Evolutionary conservation across 148 eudicot genomes (phyloP), one percentile per base, ranked within the genome.

Genomic region (Talinum fruticosum): DNA sequence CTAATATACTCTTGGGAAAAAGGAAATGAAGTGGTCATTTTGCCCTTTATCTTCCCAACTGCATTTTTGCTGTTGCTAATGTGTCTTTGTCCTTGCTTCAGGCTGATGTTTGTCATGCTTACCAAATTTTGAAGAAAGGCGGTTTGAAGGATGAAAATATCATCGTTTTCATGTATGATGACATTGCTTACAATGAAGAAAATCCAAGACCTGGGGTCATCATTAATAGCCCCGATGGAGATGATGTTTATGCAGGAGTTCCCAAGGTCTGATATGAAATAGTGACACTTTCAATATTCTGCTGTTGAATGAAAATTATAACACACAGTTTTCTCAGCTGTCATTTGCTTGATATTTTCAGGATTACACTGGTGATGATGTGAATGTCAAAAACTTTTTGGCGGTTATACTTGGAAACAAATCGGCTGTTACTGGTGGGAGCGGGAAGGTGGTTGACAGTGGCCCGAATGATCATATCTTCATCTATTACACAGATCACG

Each of bases 81-180:
- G 18, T 28, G n/a, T 19, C 21, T 75, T 28, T 34, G 41, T 47
- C 66, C 35, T 69, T 47, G 61, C 38, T 59, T 2, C 82, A 89
- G 92, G 86, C 92, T 28, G 90, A 89, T 79, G 80, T 87, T 4
- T 89, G 92, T 37, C 92, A 89, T 79, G 92, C 92, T 5, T 89
- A 89, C 72, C 92, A 89, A 82, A 68, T 89, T 54, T 69, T 89
- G 75, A 89, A 86, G 83, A 89, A 82, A 81, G 90, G 92, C 18
- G 92, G 92, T 19, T 28, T 89, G 37, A 89, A 89, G 64, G 90
- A 89, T 69, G 87, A 89, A 76, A 89, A 89, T 36, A 89, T 89
- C 6, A 75, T 87, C 6, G 90, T 87, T 10, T 87, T 89, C 82
- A 89, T 89, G 89, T 89, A 84, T 32, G 92, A 89, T 44, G 92